These are phyloP conservation scores for Dipteronia sinensis DNA, from an alignment of 345 rosid species.

Conservation along the genomic window DNA sequence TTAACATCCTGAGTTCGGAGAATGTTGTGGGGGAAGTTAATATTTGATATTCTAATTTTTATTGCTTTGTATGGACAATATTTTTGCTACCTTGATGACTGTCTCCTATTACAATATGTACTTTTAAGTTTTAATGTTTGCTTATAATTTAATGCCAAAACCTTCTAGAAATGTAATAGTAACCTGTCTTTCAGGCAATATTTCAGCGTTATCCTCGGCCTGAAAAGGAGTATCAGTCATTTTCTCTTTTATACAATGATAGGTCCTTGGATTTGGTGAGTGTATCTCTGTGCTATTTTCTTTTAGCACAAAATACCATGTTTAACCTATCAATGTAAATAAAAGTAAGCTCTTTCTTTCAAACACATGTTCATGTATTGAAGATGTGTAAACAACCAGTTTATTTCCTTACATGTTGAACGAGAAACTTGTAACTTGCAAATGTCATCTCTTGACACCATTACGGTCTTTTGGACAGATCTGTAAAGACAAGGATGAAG, in stretches of 20 bases:
- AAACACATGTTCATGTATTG: background rate
- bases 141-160: background rate
- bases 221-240: slow-evolving; percentile 97
- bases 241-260: slow-evolving; percentile 82
- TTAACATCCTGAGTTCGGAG: slow-evolving; percentile 9
- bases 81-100: background rate
- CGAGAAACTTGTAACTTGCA: slow-evolving; percentile 2
- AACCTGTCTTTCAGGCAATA: slow-evolving; percentile 61
- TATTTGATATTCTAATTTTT: background rate
- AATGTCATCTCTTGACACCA: slow-evolving; percentile 20
- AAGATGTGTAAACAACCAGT: background rate
- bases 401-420: background rate
- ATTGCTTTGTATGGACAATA: background rate
- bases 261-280: slow-evolving; percentile 90
- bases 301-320: background rate
- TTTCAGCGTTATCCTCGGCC: slow-evolving; percentile 95
- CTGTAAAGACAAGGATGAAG: slow-evolving; percentile 97
- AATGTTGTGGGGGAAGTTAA: background rate
- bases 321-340: background rate
- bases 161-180: background rate
- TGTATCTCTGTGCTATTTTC: slow-evolving; percentile 11
- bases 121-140: background rate
- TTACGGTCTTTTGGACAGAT: slow-evolving; percentile 48
- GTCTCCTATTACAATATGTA: background rate
- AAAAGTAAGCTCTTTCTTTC: background rate